phyloP scores from a whole-genome alignment of 2,329 filamentous ascomycete species.

The Sporothrix luriei region DNA sequence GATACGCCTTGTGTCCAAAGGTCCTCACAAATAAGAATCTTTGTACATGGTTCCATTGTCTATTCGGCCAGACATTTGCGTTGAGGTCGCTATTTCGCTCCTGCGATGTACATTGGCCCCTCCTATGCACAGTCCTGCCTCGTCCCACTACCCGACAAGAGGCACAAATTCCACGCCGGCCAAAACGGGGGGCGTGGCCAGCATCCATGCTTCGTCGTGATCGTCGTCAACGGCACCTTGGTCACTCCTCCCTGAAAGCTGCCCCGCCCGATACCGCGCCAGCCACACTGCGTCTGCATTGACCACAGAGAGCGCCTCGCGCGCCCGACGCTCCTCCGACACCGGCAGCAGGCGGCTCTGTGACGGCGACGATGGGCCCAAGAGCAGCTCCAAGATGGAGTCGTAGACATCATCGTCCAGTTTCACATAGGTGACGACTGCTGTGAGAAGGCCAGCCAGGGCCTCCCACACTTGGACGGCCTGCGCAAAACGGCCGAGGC shows the following conservation, averaged over 20 bases:
- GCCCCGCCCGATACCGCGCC: constrained; percentile 47
- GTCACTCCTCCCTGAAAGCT: constrained; percentile 43
- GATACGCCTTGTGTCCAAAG: too few relatives aligned
- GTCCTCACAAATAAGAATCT: too few relatives aligned
- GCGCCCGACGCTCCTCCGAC: constrained; percentile 52
- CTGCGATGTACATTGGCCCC: not conserved
- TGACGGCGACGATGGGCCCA: constrained; percentile 50
- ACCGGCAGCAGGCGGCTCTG: constrained; percentile 43
- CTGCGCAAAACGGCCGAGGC: constrained; percentile 63
- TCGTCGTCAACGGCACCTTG: not conserved
- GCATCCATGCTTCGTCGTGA: not conserved
- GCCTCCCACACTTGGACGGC: constrained; percentile 66
- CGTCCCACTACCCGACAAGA: not conserved
- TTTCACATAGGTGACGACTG: constrained; percentile 63
- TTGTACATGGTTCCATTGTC: not conserved
- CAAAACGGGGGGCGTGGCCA: constrained; percentile 32
- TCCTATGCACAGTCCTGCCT: not conserved
- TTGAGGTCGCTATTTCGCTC: not conserved
- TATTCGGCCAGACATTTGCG: not conserved
- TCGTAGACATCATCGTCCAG: constrained; percentile 73
- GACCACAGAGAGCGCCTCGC: constrained; percentile 60
- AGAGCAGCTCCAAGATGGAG: constrained; percentile 66
- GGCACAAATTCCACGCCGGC: constrained; percentile 34
- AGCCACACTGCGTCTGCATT: constrained; percentile 82
- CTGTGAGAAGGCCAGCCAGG: constrained; percentile 59